Percentiles rank a stretch among this genome's conserved stretches.
Conservation (phyloP, 305 asterid species). For the Salvia sclarea region DNA sequence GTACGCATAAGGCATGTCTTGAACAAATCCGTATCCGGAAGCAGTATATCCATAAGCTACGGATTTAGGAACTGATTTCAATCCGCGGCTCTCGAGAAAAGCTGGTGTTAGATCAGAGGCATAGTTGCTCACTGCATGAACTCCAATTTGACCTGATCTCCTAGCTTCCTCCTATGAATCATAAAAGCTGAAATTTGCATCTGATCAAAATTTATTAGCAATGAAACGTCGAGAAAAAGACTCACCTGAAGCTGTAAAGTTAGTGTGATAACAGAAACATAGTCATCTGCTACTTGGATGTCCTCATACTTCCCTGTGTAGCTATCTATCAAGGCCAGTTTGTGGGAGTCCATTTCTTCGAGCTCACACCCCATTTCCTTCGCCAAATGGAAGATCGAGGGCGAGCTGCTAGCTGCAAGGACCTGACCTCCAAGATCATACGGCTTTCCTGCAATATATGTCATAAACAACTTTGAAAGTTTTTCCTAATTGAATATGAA, state of each 20-base stretch:
- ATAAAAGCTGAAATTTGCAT: not conserved
- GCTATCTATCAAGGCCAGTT: conserved; percentile 68
- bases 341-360: conserved; percentile 77
- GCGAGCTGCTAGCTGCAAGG: conserved; percentile 91
- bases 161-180: conserved; percentile 67
- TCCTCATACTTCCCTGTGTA: conserved; percentile 68
- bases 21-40: conserved; percentile 80
- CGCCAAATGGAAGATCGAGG: conserved; percentile 69
- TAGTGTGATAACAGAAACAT: conserved; percentile 67
- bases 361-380: conserved; percentile 68
- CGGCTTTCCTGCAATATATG: conserved; percentile 49
- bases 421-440: conserved; percentile 97
- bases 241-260: conserved; percentile 83
- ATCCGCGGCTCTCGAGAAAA: conserved; percentile 58
- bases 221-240: not conserved
- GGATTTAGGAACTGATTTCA: conserved; percentile 63
- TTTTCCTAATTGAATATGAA: not conserved
- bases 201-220: no score
- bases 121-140: conserved; percentile 58
- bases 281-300: conserved; percentile 77
- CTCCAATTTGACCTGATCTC: conserved; percentile 63
- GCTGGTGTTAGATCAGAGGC: conserved; percentile 64
- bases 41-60: conserved; percentile 81
- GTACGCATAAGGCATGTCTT: conserved; percentile 82
- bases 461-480: not conserved